Base-by-base conservation (phyloP, 768 basidiomycete species). In the Tylopilus balloui region DNA sequence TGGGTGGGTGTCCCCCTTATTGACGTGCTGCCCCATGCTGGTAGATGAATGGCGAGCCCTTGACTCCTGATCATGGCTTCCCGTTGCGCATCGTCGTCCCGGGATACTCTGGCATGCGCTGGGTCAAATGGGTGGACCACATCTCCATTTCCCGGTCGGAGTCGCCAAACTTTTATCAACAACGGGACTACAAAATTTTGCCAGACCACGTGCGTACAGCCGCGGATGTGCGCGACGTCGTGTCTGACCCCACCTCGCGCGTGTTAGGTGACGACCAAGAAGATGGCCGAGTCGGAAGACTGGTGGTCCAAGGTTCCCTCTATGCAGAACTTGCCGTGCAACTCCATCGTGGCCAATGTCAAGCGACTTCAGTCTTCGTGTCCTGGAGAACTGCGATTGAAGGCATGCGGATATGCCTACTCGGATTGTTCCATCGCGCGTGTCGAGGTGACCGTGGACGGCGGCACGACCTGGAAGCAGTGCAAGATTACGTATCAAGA, bases 101-200 rank as follows among this genome's bases (percentile, higher is more conserved):
- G 0, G 85, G 86, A 3, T 78, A 75, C 56, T 71, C 79, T 14
- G 85, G 85, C 6, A 85, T 82, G 25, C 78, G 85, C 11, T 85
- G 84, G 82, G 83, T 86, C 8, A 86, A 88, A 70, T 88, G 86
- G 85, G 70, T 85, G 0, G 81, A 84, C 56, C 78, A 71, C 1
- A 79, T 86, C 56, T 66, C 72, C 23, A 58, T 86, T 48, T 77
- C 81, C 5, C 55, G 45, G 3, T 28, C 48, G 7, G 84, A 87
- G 65, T 84, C 83, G 1, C 73, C 76, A 25, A 85, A 83, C 59
- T 85, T 79, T 63, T 87, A 85, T 59, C 84, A 86, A 54, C 83
- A 85, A 62, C 73, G 73, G 4, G 86, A 87, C 62, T 88, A 87
- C 66, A 86, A 80, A 54, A 66, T 86, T 45, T 63, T 83, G 15